phyloP scores from a whole-genome alignment of 2,329 filamentous ascomycete species.

The Coniochaeta ligniaria region DNA sequence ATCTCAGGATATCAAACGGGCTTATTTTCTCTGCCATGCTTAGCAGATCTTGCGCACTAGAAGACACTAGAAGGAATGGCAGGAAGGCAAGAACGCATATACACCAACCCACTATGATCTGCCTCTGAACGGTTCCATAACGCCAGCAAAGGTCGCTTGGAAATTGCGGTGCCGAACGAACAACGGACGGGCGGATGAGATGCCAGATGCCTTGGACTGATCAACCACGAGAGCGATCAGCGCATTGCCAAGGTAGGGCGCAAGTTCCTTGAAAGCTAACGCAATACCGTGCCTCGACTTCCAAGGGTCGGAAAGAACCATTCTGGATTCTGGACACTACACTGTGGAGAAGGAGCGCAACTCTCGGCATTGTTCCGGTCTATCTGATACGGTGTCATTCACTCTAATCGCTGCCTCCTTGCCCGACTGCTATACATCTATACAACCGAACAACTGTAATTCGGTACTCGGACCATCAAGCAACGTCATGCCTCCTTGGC shows the following conservation, averaged over 20 bases:
- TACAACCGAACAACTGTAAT: neutral
- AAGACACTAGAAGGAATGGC: neutral
- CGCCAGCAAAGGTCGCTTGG: neutral
- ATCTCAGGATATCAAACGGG: neutral
- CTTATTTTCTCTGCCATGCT: neutral
- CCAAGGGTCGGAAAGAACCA: too few relatives aligned
- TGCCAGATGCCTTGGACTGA: neutral
- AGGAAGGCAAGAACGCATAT: neutral
- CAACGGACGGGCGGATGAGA: neutral
- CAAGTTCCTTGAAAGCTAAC: too few relatives aligned
- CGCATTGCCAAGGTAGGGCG: too few relatives aligned
- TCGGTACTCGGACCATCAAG: neutral
- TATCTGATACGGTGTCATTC: neutral
- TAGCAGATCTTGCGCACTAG: neutral
- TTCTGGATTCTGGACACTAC: too few relatives aligned
- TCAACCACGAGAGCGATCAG: neutral
- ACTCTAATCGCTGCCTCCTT: neutral
- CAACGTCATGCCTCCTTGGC: neutral
- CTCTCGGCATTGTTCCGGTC: conserved; percentile 1
- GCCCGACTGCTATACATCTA: neutral
- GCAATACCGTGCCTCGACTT: too few relatives aligned
- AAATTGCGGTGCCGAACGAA: neutral
- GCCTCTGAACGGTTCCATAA: neutral
- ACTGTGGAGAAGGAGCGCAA: neutral
- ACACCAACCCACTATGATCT: neutral